Evolutionary conservation across 2,329 filamentous ascomycete species (phyloP).

Genomic region (Stenocarpella maydis): DNA sequence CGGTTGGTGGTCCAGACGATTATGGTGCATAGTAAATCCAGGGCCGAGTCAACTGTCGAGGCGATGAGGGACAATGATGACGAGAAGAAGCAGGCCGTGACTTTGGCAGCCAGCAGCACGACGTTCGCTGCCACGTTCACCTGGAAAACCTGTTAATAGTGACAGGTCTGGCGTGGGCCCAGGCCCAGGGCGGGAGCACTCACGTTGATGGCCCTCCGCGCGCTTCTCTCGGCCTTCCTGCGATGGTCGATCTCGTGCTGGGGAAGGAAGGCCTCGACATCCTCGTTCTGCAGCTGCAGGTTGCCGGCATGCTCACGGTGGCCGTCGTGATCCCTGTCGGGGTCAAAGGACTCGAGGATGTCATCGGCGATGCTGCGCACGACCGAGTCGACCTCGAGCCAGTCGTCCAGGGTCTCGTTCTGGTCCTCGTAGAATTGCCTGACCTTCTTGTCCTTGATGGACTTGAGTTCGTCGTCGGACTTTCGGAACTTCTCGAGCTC

Average conservation of each 20-base stretch:
- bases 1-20: conserved; percentile 69
- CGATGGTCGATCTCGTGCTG: conserved; percentile 60
- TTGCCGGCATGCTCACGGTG: conserved; percentile 60
- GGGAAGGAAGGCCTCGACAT: conserved; percentile 63
- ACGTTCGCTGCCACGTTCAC: conserved; percentile 38
- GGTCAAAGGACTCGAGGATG: conserved; percentile 67
- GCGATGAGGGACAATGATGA: conserved; percentile 67
- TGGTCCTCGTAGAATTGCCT: conserved; percentile 62
- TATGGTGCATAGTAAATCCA: conserved; percentile 66
- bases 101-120: conserved; percentile 36
- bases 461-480: conserved; percentile 59
- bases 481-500: conserved; percentile 59
- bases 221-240: conserved; percentile 54
- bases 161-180: neutral
- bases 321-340: conserved; percentile 65
- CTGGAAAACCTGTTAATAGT: neutral
- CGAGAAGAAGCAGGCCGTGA: conserved; percentile 36
- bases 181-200: neutral
- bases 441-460: conserved; percentile 61
- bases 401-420: conserved; percentile 57
- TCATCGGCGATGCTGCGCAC: conserved; percentile 62
- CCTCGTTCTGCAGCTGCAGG: conserved; percentile 56
- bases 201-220: conserved; percentile 56
- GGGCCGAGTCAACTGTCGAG: conserved; percentile 67
- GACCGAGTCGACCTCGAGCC: conserved; percentile 64